These are phyloP conservation scores for Annona cherimola DNA, from an alignment of 164 flowering plant genomes.

Conservation along the genomic window DNA sequence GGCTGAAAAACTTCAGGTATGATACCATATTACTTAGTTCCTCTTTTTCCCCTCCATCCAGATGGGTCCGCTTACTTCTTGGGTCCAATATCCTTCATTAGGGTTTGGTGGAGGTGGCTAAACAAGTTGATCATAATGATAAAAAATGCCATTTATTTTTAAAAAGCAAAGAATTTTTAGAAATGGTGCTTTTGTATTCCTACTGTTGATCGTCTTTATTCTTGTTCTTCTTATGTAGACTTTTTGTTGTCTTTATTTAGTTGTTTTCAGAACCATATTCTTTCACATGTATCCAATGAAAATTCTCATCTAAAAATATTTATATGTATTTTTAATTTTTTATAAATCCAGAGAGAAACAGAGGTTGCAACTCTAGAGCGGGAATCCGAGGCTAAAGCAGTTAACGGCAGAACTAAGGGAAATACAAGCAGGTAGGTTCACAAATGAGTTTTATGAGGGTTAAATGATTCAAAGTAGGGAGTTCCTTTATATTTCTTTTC, in stretches of 20 bases:
- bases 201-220: background rate
- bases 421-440: constrained; percentile 44
- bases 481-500: background rate
- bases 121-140: too few relatives aligned
- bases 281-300: background rate
- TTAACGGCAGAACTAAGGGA: constrained; percentile 21
- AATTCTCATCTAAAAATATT: background rate
- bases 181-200: background rate
- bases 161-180: background rate
- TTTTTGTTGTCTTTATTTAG: background rate
- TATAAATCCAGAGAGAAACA: constrained; percentile 63
- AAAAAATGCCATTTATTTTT: too few relatives aligned
- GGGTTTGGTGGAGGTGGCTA: too few relatives aligned
- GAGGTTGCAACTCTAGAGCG: constrained; percentile 33
- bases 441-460: background rate
- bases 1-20: constrained; percentile 80
- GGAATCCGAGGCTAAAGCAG: constrained; percentile 18
- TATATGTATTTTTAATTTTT: constrained; percentile 4
- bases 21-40: constrained; percentile 12
- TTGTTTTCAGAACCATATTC: background rate
- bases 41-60: too few relatives aligned
- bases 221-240: background rate
- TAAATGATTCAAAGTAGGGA: background rate
- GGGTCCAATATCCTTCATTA: too few relatives aligned
- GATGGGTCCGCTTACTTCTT: too few relatives aligned